Evolutionary conservation across 768 basidiomycete genomes (phyloP).

Genomic region (Mycena vitilis): DNA sequence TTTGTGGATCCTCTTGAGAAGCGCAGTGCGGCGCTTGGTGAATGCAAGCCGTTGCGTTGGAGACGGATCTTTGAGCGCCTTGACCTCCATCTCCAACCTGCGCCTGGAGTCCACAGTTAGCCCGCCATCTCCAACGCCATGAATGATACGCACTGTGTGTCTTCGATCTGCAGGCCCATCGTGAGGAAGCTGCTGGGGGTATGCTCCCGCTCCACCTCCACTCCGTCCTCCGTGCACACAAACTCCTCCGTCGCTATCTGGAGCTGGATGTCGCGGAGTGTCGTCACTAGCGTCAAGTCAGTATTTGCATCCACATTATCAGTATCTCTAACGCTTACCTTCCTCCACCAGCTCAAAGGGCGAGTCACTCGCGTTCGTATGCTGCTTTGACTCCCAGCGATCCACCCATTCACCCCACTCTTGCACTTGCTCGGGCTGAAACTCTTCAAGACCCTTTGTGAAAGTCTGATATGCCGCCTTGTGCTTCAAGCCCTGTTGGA

Average conservation of each 20-base stretch:
- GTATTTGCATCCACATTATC: neutral
- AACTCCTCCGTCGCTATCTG: neutral
- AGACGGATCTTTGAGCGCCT: neutral
- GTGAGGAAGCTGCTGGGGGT: neutral
- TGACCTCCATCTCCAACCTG: neutral
- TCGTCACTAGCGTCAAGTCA: neutral
- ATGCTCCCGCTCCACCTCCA: neutral
- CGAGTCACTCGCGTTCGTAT: neutral
- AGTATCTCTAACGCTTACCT: neutral
- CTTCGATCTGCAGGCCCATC: neutral
- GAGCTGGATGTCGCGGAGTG: conserved; percentile 1
- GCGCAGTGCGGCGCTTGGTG: neutral
- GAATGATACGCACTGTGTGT: neutral
- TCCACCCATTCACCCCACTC: neutral
- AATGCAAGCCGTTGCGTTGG: neutral
- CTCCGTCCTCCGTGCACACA: neutral
- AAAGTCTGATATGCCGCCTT: conserved; percentile 7
- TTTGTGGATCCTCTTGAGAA: conserved; percentile 15
- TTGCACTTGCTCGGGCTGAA: neutral
- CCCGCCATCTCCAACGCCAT: too few species aligned
- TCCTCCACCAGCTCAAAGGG: conserved; percentile 1
- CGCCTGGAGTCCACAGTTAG: neutral
- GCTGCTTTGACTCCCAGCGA: conserved; percentile 15
- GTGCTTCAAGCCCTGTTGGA: conserved; percentile 12
- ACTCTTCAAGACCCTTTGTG: neutral